Evolutionary conservation across 805 yeast genomes (phyloP), one percentile per base, ranked within the genome.

Genomic region (Candida coquimbonensis): DNA sequence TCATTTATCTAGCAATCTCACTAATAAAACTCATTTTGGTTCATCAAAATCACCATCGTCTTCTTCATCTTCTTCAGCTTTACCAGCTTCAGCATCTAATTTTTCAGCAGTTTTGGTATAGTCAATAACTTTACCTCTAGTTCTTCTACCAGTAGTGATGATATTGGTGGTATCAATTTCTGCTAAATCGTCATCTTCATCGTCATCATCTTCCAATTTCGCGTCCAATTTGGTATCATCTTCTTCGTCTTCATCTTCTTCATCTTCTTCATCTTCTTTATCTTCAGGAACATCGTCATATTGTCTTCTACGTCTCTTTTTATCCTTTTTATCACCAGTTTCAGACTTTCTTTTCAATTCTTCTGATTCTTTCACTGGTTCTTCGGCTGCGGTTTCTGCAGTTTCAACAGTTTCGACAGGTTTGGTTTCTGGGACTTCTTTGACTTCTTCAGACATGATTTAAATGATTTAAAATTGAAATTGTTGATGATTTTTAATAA

Each of bases 101-200:
- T 85, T 77, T 53, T 78, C 84, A 19, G 88, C 86, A 14, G 95
- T 88, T 66, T 86, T 83, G 47, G 79, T 72, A 64, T 84, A 89
- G 66, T 89, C 96, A 55, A 90, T 83, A 17, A 83, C 84, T 59
- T 81, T 84, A 14, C 96, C 95, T 54, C 97, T 78, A 8, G 96
- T 89, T 71, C 96, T 85, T 66, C 95, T 75, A 13, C 95, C 93
- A 16, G 78, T 68, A n/a, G 83, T 74, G 53, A 88, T 88, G 61
- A 89, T 88, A 66, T 89, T 90, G 36, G 88, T 69, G 36, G 83
- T 72, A 59, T 87, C 95, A 53, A 89, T 86, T 65, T 84, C 95
- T 33, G 75, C 73, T 52, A 87, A 70, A 56, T 84, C 91, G 55
- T 86, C 93, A 24, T 80, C 89, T 19, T 80, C 87, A 19, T 78